Evolutionary conservation across 495 filamentous ascomycete species (phyloP).

Genomic region (Aspergillus leporis): DNA sequence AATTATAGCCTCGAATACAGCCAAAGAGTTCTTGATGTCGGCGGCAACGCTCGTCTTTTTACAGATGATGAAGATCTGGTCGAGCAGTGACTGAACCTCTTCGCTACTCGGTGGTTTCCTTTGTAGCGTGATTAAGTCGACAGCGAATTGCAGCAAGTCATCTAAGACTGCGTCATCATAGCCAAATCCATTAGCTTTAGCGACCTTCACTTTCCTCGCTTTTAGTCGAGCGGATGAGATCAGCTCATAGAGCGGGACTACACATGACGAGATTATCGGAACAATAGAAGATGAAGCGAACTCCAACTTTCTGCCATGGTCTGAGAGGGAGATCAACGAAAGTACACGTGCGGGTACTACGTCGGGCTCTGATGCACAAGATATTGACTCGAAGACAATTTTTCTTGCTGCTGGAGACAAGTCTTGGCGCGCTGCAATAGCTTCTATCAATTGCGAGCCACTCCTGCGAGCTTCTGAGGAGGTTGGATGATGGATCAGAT

Average conservation of each 20-base stretch:
- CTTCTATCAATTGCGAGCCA: constrained; percentile 38
- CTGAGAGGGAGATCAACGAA: constrained; percentile 44
- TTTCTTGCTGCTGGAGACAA: constrained; percentile 37
- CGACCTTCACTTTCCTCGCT: constrained; percentile 53
- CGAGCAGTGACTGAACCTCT: constrained; percentile 66
- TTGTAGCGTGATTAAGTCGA: constrained; percentile 83
- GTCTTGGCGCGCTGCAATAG: constrained; percentile 45
- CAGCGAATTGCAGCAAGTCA: constrained; percentile 70
- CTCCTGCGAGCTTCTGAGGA: constrained; percentile 40
- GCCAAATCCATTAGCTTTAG: constrained; percentile 40
- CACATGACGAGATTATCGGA: constrained; percentile 42
- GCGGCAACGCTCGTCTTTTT: constrained; percentile 67
- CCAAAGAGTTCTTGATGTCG: constrained; percentile 75
- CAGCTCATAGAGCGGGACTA: constrained; percentile 41
- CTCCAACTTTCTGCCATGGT: constrained; percentile 49
- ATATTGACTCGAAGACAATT: constrained; percentile 41
- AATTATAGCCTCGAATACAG: constrained; percentile 76
- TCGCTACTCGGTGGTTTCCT: constrained; percentile 69
- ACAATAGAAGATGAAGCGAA: constrained; percentile 42
- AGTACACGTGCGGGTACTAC: constrained; percentile 42
- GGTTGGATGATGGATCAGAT: constrained; percentile 40
- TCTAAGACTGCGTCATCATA: constrained; percentile 67
- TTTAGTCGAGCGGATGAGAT: constrained; percentile 39
- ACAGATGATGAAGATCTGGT: constrained; percentile 69
- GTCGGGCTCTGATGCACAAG: constrained; percentile 37